Evolutionary conservation across 23 red algal genomes (phyloP), one percentile per base, ranked within the genome.

Genomic region (Agarophyton chilense): DNA sequence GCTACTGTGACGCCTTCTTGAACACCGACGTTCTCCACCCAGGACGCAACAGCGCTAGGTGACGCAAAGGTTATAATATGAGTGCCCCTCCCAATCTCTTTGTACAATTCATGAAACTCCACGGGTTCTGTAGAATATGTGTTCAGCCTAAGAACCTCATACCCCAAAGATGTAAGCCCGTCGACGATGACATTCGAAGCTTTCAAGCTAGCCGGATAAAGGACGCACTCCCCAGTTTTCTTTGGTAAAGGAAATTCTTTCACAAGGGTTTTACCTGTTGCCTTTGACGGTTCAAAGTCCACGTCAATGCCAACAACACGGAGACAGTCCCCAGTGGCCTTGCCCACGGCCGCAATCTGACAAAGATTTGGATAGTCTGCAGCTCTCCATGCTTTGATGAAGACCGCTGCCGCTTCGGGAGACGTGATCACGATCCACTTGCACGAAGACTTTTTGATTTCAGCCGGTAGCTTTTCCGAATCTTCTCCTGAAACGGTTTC

Each of bases 21-120:
- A 53, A 72, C 80, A n/a, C 91, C 91, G 10, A 79, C 81, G 47
- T 94, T 94, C 36, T 43, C 32, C 13, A 87, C 81, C 91, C 91
- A 94, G 17, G 63, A 65, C 74, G 36, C 79, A 10, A 94, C 91
- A 24, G 91, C 91, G 35, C 81, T 86, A 2, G 91, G 91, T n/a
- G 81, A 80, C 9, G 91, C 91, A 94, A 94, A 94, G 29, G 91
- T 86, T 21, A 94, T 81, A 43, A 94, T 78, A 38, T 86, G 79
- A 50, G 49, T 56, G 21, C 58, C 72, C 36, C 19, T 18, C 11
- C 62, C 91, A 10, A 85, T 12, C 7, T 35, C 36, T 21, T n/a
- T 31, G 16, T 80, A 28, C 10, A 42, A 50, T 33, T 85, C 62
- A 18, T 42, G 22, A 47, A 64, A 78, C n/a, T 67, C 46, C 19